A percentile compares a stretch with the other conserved stretches of the same genome.
These are phyloP conservation scores for Laguncularia racemosa DNA, from an alignment of 345 rosid genomes.

Conservation along the genomic window DNA sequence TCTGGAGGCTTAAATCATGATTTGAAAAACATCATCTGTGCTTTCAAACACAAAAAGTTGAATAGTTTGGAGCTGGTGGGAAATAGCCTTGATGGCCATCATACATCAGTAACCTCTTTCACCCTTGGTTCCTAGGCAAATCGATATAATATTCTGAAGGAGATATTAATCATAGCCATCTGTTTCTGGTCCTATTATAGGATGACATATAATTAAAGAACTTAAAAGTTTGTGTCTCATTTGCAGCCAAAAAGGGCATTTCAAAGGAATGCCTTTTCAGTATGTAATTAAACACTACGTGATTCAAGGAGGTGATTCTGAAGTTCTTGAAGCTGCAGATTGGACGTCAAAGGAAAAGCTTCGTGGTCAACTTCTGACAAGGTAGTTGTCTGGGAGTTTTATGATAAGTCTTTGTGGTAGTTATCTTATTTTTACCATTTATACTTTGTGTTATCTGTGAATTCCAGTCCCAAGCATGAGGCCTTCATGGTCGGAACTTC, in stretches of 20 bases:
- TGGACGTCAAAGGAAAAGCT: conserved; percentile 76
- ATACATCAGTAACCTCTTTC: not conserved
- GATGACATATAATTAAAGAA: no score
- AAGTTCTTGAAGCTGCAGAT: conserved; percentile 41
- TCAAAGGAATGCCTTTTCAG: conserved; percentile 70
- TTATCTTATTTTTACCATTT: not conserved
- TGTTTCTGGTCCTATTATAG: no score
- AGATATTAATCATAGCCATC: not conserved
- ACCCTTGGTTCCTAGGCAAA: no score
- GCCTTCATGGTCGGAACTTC: conserved; percentile 76
- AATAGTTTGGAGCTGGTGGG: no score
- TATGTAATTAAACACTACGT: conserved; percentile 73
- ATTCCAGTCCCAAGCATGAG: conserved; percentile 56
- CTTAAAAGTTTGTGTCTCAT: not conserved
- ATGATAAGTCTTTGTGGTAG: not conserved
- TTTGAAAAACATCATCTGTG: no score
- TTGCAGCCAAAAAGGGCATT: conserved; percentile 67
- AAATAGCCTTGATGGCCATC: not conserved
- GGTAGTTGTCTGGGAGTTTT: conserved; percentile 25
- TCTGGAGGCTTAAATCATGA: no score
- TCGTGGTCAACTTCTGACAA: conserved; percentile 45
- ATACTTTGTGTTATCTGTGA: not conserved
- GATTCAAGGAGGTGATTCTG: conserved; percentile 63
- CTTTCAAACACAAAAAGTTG: no score
- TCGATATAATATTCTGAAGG: not conserved